These are phyloP conservation scores for Lactifluus pinguis DNA, from an alignment of 768 basidiomycete species.

Conservation along the genomic window DNA sequence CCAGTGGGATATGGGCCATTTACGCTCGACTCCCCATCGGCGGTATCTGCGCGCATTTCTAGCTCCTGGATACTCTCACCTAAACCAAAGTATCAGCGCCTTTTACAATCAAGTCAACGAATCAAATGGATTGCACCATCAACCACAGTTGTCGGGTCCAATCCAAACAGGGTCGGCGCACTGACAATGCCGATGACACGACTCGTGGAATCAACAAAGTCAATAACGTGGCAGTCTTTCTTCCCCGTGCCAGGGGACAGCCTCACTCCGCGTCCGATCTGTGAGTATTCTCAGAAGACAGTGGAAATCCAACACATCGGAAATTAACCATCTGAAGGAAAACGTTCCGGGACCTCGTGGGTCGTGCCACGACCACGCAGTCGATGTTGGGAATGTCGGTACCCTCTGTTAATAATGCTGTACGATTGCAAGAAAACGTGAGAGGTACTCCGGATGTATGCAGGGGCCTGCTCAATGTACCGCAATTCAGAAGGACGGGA, in stretches of 20 bases:
- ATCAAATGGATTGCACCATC: conserved; percentile 38
- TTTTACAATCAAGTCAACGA: neutral
- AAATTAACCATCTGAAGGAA: conserved; percentile 85
- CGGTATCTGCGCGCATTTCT: conserved; percentile 32
- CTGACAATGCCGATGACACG: conserved; percentile 67
- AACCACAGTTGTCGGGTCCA: conserved; percentile 63
- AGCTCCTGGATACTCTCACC: conserved; percentile 46
- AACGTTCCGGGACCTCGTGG: conserved; percentile 81
- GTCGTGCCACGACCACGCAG: conserved; percentile 79
- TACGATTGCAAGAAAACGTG: neutral
- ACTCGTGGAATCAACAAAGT: conserved; percentile 73
- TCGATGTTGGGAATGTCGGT: conserved; percentile 94
- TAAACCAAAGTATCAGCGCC: conserved; percentile 22
- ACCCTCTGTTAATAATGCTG: conserved; percentile 87
- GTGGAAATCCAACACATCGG: neutral
- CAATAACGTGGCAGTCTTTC: conserved; percentile 77
- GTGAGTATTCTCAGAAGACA: neutral
- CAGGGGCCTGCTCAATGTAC: conserved; percentile 30
- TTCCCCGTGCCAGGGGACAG: conserved; percentile 77
- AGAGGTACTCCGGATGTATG: neutral
- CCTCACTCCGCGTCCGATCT: conserved; percentile 92
- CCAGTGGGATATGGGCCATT: conserved; percentile 19
- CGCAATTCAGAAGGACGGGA: conserved; percentile 87
- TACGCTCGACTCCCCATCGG: conserved; percentile 1
- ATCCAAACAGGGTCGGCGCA: conserved; percentile 75